phyloP scores from a whole-genome alignment of 495 filamentous ascomycete genomes.

The Trichoderma reesei region DNA sequence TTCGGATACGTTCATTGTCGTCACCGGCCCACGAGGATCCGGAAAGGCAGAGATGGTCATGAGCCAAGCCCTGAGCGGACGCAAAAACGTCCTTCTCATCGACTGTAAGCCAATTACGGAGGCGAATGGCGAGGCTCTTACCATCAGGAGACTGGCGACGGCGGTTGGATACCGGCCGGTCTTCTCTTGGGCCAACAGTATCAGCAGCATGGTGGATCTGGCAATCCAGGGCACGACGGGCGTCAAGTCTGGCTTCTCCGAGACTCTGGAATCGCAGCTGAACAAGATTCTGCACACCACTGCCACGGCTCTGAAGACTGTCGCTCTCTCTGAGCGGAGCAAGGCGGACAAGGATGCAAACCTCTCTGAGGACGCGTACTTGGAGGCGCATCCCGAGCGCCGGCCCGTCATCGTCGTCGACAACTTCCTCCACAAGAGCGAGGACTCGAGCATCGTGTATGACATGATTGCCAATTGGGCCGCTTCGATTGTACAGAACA shows the following conservation, averaged over 20 bases:
- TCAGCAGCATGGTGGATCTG: constrained; percentile 84
- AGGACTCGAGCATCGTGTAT: constrained; percentile 65
- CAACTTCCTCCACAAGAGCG: constrained; percentile 78
- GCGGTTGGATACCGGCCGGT: constrained; percentile 89
- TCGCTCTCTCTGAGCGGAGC: constrained; percentile 57
- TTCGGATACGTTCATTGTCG: constrained; percentile 83
- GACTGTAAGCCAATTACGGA: constrained; percentile 94
- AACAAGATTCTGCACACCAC: constrained; percentile 88
- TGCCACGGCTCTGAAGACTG: constrained; percentile 63
- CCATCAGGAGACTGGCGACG: constrained; percentile 68
- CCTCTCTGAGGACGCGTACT: constrained; percentile 75
- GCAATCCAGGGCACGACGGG: constrained; percentile 91
- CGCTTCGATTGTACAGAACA: constrained; percentile 73
- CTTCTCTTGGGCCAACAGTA: constrained; percentile 92
- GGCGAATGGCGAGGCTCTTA: constrained; percentile 80
- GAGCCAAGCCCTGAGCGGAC: constrained; percentile 68
- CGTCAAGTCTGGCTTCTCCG: constrained; percentile 88
- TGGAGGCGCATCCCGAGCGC: constrained; percentile 80
- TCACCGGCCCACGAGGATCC: constrained; percentile 85
- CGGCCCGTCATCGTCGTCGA: constrained; percentile 85
- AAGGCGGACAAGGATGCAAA: constrained; percentile 66
- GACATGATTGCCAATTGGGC: constrained; percentile 92
- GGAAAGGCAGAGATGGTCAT: constrained; percentile 83
- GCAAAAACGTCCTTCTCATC: constrained; percentile 72
- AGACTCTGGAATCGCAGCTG: constrained; percentile 85